Percentiles rank a stretch among this genome's conserved stretches.
Conservation (phyloP, 2,329 filamentous ascomycete genomes). For the Colletotrichum endophyticum region DNA sequence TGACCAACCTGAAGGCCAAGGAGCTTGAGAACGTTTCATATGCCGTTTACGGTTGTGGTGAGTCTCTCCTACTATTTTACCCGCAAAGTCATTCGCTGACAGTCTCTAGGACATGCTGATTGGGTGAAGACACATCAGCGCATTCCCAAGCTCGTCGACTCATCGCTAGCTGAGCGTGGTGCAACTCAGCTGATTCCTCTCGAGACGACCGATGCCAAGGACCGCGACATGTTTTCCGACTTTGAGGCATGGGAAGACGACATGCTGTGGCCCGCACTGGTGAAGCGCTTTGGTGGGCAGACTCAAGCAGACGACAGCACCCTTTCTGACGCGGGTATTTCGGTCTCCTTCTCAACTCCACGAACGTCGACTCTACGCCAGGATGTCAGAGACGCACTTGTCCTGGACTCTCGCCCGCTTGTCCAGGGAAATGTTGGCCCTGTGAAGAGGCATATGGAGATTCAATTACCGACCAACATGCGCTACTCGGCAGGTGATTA, state of each 20-base stretch:
- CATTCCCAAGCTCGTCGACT: slow-evolving; percentile 68
- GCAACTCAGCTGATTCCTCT: slow-evolving; percentile 41
- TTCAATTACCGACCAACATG: slow-evolving; percentile 69
- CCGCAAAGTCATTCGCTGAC: background rate
- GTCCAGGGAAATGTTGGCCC: slow-evolving; percentile 49
- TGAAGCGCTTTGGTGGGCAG: slow-evolving; percentile 57
- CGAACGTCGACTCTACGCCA: slow-evolving; percentile 63
- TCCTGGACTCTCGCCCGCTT: slow-evolving; percentile 56
- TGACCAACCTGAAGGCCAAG: slow-evolving; percentile 51
- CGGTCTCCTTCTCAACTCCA: slow-evolving; percentile 58
- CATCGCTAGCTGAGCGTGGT: slow-evolving; percentile 46
- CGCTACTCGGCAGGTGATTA: slow-evolving; percentile 79
- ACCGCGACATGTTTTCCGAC: slow-evolving; percentile 71
- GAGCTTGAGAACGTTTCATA: slow-evolving; percentile 61
- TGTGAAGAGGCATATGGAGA: slow-evolving; percentile 69
- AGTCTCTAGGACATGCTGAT: slow-evolving; percentile 40
- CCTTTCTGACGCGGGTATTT: slow-evolving; percentile 33
- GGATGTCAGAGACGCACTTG: slow-evolving; percentile 64
- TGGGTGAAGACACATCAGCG: slow-evolving; percentile 69
- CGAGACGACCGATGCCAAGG: slow-evolving; percentile 64
- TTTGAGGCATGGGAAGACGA: slow-evolving; percentile 72
- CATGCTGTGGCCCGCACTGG: slow-evolving; percentile 53
- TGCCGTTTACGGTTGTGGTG: slow-evolving; percentile 69
- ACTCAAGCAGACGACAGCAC: slow-evolving; percentile 30
- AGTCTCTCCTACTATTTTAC: slow-evolving; percentile 12